Evolutionary conservation across 169 alveolate genomes (phyloP), one percentile per base, ranked within the genome.

Genomic region (Condylostoma magnum): DNA sequence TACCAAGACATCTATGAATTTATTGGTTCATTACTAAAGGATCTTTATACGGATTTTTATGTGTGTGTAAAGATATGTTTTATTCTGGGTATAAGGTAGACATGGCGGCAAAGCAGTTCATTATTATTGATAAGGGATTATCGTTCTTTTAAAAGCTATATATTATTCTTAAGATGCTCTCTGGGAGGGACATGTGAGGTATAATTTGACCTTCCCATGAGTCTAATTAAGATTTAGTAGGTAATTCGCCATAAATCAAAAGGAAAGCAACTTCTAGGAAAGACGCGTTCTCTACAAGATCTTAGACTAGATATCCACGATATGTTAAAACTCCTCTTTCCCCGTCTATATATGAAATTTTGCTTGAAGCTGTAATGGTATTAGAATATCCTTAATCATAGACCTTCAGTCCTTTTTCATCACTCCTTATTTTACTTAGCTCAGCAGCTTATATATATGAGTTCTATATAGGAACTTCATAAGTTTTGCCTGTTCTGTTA

Each of bases 351-450:
- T 37, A 93, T 37, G 92, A 77, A 27, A 93, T 87, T 46, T 87
- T 86, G 18, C 95, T 89, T 12, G 83, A 56, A 72, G 95, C 80
- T 58, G 69, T 72, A 38, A 88, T 83, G 6, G 97, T 91, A 68
- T 89, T 86, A 91, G 80, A 87, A 55, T 89, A 91, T 18, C 94
- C 95, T 18, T 96, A 95, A 75, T 93, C 97, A 72, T 78, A 89
- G 31, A 85, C 76, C 65, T 85, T 76, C 36, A 90, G 76, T 30
- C 70, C 79, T 25, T 92, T 94, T 18, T 84, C 75, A 6, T 77
- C 68, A n/a, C 52, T 75, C 63, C 83, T 82, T 22, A 90, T 69
- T 76, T 84, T 83, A n/a, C 70, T 83, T 57, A 93, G 51, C 37
- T 90, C 95, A 22, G 74, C 86, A 6, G 95, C 93, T 30, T 73